A percentile compares a stretch with the other conserved stretches of the same genome.
phyloP scores from a whole-genome alignment of 805 yeast species.

The Sugiyamaella floridensis region DNA sequence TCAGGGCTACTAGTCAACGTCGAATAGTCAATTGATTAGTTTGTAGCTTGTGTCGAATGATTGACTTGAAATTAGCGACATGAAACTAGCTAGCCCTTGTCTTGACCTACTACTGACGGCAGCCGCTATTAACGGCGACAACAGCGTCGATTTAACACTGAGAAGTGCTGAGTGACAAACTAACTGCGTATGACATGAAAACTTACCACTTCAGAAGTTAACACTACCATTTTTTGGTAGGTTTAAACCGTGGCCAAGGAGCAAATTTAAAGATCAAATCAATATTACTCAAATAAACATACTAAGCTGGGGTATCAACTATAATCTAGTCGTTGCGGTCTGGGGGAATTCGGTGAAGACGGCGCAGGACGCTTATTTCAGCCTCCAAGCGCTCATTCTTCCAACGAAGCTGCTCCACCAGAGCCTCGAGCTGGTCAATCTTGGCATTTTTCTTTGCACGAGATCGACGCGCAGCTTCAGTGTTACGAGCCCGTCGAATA shows the following conservation, averaged over 20 bases:
- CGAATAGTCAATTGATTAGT: no score
- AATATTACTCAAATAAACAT: not conserved
- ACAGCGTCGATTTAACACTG: no score
- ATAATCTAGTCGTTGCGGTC: not conserved
- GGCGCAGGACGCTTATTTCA: slow-evolving; percentile 39
- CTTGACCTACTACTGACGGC: no score
- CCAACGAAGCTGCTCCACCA: slow-evolving; percentile 55
- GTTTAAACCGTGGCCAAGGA: not conserved
- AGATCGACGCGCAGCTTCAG: slow-evolving; percentile 90
- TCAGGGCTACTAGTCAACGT: not conserved
- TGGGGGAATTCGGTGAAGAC: slow-evolving; percentile 1
- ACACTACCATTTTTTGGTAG: not conserved
- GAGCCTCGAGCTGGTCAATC: slow-evolving; percentile 72
- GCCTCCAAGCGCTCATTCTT: slow-evolving; percentile 51
- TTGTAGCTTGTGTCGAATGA: no score
- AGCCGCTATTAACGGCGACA: no score
- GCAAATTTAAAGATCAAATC: not conserved
- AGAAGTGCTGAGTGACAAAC: no score
- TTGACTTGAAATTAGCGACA: no score
- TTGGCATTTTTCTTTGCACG: slow-evolving; percentile 88
- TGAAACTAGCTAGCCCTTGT: no score
- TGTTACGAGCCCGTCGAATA: slow-evolving; percentile 80
- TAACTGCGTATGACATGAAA: no score
- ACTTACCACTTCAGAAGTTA: no score
- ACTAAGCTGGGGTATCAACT: not conserved